Base-by-base conservation (phyloP, 495 filamentous ascomycete species). In the Penicillium waksmanii region DNA sequence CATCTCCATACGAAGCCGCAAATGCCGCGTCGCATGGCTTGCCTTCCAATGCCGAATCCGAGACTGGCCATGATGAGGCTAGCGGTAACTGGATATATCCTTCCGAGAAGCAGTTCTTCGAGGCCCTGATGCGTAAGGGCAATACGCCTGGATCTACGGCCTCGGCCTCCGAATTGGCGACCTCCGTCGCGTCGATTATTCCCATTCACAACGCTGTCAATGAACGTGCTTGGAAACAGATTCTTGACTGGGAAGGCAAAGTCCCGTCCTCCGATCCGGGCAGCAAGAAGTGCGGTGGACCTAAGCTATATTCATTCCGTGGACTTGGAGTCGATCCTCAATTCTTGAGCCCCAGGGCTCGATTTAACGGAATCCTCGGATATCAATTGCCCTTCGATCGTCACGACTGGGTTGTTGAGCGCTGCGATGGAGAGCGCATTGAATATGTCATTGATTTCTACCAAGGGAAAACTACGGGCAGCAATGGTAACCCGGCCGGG, bases 391-490 rank as follows among this genome's bases (percentile, higher is more conserved):
- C 95, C 43, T 98, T 98, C 71, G 95, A 98, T 76, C 82, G 95
- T 51, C 95, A 98, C 68, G 95, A 98, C 74, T 98, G 95, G 95
- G 89, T 96, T 15, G 88, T 98, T 10, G 93, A 98, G 73, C 80
- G 95, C 57, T 97, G 95, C 59, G 75, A 64, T 63, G 94, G 93
- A n/a, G 88, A 85, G 63, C 82, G 81, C 64, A 75, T 98, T 42
- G 95, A 97, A 68, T 98, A 98, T 70, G 87, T 98, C 25, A 98
- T 98, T 73, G 95, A 98, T 75, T 98, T 98, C 71, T 98, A 98
- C 72, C 84, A 89, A 33, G 95, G 95, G 0, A 90, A 87, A 63
- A 66, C 73, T 17, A 62, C 69, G 3, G 70, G 50, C 42, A 58
- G 56, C 25, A 61, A 54, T 43, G 67, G 27, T 23, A 58, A 50